phyloP scores from a whole-genome alignment of 2,329 filamentous ascomycete species.

The Rhinocladiella similis region DNA sequence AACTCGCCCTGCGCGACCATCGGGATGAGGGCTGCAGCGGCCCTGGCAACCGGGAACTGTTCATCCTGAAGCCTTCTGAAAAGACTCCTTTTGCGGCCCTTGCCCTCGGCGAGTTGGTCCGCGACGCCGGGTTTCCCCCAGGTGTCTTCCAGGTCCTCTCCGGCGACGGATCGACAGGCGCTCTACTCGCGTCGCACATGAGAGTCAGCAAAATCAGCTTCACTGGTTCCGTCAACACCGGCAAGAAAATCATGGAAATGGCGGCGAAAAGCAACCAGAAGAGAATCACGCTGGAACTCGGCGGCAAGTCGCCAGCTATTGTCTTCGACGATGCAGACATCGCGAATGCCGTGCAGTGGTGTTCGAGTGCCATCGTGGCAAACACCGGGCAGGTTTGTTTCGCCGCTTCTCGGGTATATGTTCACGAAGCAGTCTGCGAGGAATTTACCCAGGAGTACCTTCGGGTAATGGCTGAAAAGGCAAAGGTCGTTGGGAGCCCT shows the following conservation, averaged over 20 bases:
- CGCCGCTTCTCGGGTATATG: constrained; percentile 64
- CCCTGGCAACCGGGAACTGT: constrained; percentile 58
- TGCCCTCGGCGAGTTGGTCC: constrained; percentile 65
- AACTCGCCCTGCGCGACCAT: constrained; percentile 65
- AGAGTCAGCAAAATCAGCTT: constrained; percentile 78
- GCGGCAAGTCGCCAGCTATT: constrained; percentile 65
- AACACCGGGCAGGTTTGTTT: constrained; percentile 67
- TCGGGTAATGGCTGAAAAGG: constrained; percentile 61
- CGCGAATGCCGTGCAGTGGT: constrained; percentile 69
- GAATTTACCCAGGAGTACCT: constrained; percentile 55
- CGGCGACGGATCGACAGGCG: constrained; percentile 67
- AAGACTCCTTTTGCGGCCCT: constrained; percentile 58
- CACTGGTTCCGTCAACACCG: constrained; percentile 64
- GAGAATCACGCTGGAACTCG: constrained; percentile 64
- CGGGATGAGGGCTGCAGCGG: constrained; percentile 53
- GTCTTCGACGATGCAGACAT: constrained; percentile 67
- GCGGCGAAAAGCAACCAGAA: constrained; percentile 49
- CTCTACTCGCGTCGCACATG: constrained; percentile 65
- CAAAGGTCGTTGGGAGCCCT: constrained; percentile 67
- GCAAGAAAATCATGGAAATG: constrained; percentile 33
- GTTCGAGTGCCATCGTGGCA: constrained; percentile 55
- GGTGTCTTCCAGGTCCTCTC: constrained; percentile 76
- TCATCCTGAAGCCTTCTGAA: constrained; percentile 59
- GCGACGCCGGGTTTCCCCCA: constrained; percentile 73
- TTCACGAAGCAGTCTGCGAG: constrained; percentile 61